Base-by-base conservation (phyloP, 371 early-diverging fungal genomes). In the Cokeromyces recurvatus region DNA sequence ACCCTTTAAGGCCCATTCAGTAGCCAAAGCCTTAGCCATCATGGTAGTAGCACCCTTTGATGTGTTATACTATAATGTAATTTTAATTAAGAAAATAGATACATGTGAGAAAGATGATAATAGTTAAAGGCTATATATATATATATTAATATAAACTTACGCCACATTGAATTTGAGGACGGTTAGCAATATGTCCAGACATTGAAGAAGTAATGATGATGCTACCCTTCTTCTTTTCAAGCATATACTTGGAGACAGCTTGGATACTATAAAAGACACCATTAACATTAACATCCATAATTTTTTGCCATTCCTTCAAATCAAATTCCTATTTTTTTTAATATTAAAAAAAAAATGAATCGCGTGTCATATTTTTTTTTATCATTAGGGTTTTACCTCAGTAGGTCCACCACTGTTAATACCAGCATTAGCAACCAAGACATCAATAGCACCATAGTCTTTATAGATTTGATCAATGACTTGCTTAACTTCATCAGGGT, bases 1-100 rank as follows among this genome's bases (percentile, higher is more conserved):
- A 41, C 67, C 67, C 10, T 61, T 64, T 10, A 48, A 44, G 9
- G 69, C 75, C 71, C 75, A 74, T 59, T 74, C 75, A 39, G 49
- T 44, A 25, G 71, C 75, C 10, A 74, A 52, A 34, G 67, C 59
- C 46, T 73, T 68, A 36, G 71, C 56, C 75, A 74, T 64, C 64
- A 68, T 62, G 46, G 74, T 79, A n/a, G 77, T 78, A n/a, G 84
- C 81, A 6, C 82, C 82, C 59, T 82, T 82, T 20, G 80, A 77
- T n/a, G 76, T 59, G 21, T 74, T 78, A 44, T 82, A 74, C 71
- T 71, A 53, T 25, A 10, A 31, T 20, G 3, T 4, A 25, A n/a
- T 3, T n/a, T 9, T 21, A 11, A 17, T 24, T 25, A 27, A 10
- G 20, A 12, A 24, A 53, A 8, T 15, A 12, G 17, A 36, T 16